Evolutionary conservation across 2,329 filamentous ascomycete species (phyloP).

Genomic region (Biscogniauxia sp.): DNA sequence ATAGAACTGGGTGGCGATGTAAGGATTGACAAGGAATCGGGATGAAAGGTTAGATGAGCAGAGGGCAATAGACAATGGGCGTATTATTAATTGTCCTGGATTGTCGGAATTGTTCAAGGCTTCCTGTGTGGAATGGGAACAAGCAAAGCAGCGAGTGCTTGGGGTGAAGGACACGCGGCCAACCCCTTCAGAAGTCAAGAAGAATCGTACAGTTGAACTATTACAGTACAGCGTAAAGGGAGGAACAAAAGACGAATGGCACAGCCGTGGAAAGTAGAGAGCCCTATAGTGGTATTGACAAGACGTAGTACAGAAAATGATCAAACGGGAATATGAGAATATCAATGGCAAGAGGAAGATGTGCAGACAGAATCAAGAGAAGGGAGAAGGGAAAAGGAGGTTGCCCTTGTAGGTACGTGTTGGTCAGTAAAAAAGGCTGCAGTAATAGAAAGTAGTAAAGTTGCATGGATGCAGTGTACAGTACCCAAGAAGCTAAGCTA

Average conservation of each 20-base stretch:
- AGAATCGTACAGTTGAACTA: background rate
- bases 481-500: no score
- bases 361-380: background rate
- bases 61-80: no score
- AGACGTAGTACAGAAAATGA: background rate
- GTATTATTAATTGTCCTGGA: background rate
- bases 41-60: background rate
- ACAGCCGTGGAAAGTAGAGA: background rate
- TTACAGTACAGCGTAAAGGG: background rate
- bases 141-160: background rate
- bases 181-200: background rate
- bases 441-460: background rate
- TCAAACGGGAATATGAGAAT: background rate
- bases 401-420: background rate
- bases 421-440: background rate
- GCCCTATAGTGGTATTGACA: background rate
- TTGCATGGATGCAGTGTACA: no score
- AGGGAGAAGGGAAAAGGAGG: background rate
- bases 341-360: background rate
- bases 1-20: background rate
- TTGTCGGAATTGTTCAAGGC: background rate
- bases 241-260: background rate
- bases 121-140: background rate
- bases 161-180: background rate
- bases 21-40: background rate